Evolutionary conservation across 164 flowering plant genomes (phyloP).

Genomic region (Liriodendron chinense): DNA sequence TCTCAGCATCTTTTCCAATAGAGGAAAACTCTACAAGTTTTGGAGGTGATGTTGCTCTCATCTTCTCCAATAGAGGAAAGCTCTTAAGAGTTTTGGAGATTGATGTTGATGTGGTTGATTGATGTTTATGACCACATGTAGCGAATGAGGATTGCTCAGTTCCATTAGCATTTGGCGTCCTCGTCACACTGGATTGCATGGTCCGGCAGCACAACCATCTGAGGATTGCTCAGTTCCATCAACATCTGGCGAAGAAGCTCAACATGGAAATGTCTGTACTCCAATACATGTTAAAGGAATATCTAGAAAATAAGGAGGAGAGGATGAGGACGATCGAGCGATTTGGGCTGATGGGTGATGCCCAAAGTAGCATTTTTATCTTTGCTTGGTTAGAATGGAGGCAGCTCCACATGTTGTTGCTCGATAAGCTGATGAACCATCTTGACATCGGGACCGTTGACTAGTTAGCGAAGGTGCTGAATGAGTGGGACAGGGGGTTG

Average conservation of each 20-base stretch:
- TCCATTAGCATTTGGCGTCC: too few relatives aligned
- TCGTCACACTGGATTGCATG: constrained; percentile 86
- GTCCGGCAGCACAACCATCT: constrained; percentile 92
- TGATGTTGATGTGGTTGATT: too few relatives aligned
- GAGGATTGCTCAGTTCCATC: constrained; percentile 91
- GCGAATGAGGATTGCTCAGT: too few relatives aligned
- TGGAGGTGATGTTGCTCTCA: too few relatives aligned
- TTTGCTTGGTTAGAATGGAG: constrained; percentile 90
- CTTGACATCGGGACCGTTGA: constrained; percentile 92
- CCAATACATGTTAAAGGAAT: constrained; percentile 76
- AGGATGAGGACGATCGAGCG: constrained; percentile 89
- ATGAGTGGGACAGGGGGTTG: constrained; percentile 95
- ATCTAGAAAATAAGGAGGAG: constrained; percentile 90
- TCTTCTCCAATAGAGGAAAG: too few relatives aligned
- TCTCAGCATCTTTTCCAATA: too few relatives aligned
- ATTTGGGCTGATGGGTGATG: constrained; percentile 90
- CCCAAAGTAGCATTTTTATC: constrained; percentile 84
- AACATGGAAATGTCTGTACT: constrained; percentile 84
- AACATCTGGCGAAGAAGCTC: constrained; percentile 88
- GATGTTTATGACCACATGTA: too few relatives aligned
- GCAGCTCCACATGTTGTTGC: constrained; percentile 73
- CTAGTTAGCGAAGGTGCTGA: constrained; percentile 82
- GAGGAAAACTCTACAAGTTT: too few relatives aligned
- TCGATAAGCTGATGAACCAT: constrained; percentile 91
- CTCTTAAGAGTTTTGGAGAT: too few relatives aligned